Percentiles rank a stretch among this genome's conserved stretches.
phyloP scores from a whole-genome alignment of 805 yeast species.

The Yamadazyma olivae region DNA sequence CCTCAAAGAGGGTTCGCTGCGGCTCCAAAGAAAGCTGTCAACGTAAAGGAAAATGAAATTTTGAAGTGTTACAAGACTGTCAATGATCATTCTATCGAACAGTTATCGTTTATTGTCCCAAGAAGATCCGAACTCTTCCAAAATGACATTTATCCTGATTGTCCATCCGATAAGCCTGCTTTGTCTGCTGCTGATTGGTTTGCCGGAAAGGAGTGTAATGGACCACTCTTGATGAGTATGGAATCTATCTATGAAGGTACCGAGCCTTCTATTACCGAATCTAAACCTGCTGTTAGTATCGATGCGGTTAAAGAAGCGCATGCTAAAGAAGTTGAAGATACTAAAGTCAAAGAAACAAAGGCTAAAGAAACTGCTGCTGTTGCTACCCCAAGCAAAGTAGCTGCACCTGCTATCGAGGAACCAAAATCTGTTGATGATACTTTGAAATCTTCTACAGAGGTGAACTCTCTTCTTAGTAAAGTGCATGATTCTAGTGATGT shows the following conservation, averaged over 20 bases:
- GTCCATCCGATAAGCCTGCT: constrained; percentile 79
- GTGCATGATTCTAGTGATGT: constrained; percentile 39
- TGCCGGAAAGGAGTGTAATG: constrained; percentile 72
- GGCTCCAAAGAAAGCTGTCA: constrained; percentile 79
- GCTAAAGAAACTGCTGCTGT: constrained; percentile 12
- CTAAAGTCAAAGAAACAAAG: constrained; percentile 9
- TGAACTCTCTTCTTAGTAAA: constrained; percentile 31
- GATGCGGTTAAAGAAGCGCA: constrained; percentile 21
- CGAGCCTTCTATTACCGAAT: constrained; percentile 45
- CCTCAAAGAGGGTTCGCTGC: constrained; percentile 96
- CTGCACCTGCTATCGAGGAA: constrained; percentile 9
- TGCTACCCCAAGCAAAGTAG: constrained; percentile 10
- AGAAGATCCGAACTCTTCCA: constrained; percentile 92
- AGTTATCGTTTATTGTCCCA: constrained; percentile 90
- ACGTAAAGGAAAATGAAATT: constrained; percentile 80
- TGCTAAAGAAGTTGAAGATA: constrained; percentile 14
- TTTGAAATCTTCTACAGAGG: constrained; percentile 34
- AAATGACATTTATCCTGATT: constrained; percentile 88
- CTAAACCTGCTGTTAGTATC: constrained; percentile 32
- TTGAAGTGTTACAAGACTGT: constrained; percentile 83
- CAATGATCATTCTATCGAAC: constrained; percentile 81
- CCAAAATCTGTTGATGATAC: constrained; percentile 33
- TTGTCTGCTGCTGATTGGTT: constrained; percentile 77
- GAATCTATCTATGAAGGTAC: constrained; percentile 77
- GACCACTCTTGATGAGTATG: constrained; percentile 78